Evolutionary conservation across 1,139 yeast genomes (phyloP).

Genomic region (Suhomyces kunorum): DNA sequence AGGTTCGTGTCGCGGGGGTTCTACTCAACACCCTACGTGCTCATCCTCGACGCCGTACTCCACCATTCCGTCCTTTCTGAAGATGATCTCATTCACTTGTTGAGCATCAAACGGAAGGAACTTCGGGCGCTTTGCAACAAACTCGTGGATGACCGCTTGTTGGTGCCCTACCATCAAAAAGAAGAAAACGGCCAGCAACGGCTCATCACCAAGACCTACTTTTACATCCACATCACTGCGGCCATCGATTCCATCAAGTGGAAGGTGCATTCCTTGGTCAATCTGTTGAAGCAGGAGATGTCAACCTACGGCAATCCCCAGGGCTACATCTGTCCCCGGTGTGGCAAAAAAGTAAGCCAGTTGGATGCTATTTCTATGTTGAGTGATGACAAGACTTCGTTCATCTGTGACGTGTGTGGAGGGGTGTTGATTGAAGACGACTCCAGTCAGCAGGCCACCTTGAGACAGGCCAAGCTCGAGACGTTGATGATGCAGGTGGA

Average conservation of each 20-base stretch:
- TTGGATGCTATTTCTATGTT: constrained; percentile 83
- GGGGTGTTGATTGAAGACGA: constrained; percentile 83
- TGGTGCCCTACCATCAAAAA: constrained; percentile 69
- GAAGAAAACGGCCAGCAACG: constrained; percentile 75
- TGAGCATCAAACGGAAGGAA: constrained; percentile 86
- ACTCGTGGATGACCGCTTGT: constrained; percentile 77
- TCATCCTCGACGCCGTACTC: constrained; percentile 85
- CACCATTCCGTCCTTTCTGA: constrained; percentile 92
- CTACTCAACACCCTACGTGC: constrained; percentile 79
- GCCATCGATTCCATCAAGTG: constrained; percentile 95
- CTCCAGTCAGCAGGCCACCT: constrained; percentile 76
- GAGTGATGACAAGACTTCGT: constrained; percentile 77
- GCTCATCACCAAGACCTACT: constrained; percentile 72
- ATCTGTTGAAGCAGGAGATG: constrained; percentile 75
- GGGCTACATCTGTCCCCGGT: constrained; percentile 88
- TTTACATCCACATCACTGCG: constrained; percentile 84
- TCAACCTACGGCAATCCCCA: constrained; percentile 84
- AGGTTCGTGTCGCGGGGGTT: constrained; percentile 82
- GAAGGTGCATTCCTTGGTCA: constrained; percentile 90
- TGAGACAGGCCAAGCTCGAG: constrained; percentile 81
- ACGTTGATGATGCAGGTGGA: constrained; percentile 86
- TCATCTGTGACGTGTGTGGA: constrained; percentile 83
- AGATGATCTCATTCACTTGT: constrained; percentile 79
- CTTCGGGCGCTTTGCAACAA: constrained; percentile 79
- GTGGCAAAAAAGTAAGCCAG: constrained; percentile 78